These are phyloP conservation scores for Sordariomycetes sp. DNA, from an alignment of 2,329 filamentous ascomycete species.

Conservation along the genomic window DNA sequence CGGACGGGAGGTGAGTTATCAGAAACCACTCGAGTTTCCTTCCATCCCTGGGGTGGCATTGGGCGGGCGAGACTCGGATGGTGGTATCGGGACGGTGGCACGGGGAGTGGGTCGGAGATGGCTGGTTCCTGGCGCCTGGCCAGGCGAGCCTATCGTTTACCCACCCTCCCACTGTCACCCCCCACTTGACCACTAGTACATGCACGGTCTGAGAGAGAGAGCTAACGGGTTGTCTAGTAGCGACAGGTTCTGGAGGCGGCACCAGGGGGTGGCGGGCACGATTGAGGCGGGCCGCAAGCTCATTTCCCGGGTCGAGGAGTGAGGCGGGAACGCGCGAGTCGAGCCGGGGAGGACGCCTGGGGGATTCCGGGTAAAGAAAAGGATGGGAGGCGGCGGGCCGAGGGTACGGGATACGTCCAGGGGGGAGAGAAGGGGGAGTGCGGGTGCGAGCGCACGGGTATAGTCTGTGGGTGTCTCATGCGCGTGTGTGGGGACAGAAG, in stretches of 20 bases:
- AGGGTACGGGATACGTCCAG: not conserved
- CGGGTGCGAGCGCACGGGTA: not conserved
- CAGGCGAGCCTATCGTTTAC: slow-evolving; percentile 1
- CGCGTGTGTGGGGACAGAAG: not conserved
- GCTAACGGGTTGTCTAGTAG: not conserved
- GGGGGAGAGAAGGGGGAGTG: not conserved
- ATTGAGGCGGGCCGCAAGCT: slow-evolving; percentile 43
- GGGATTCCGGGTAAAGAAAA: not conserved
- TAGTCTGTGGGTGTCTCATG: not conserved
- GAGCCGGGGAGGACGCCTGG: not conserved
- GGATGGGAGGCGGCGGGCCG: not conserved
- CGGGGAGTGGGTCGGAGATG: not conserved
- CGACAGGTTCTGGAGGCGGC: slow-evolving; percentile 50
- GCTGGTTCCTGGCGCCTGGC: not conserved
- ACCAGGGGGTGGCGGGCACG: slow-evolving; percentile 45
- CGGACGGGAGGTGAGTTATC: slow-evolving; percentile 37
- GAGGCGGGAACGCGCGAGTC: slow-evolving; percentile 12
- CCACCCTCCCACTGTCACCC: not conserved
- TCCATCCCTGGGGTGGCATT: not conserved
- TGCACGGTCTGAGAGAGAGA: not conserved
- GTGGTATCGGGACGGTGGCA: not conserved
- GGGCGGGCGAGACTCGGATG: not conserved
- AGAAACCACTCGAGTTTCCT: not conserved
- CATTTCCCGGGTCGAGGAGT: slow-evolving; percentile 30
- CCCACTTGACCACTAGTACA: not conserved